Evolutionary conservation across 148 eudicot genomes (phyloP), one percentile per base, ranked within the genome.

Genomic region (Diospyros kaki): DNA sequence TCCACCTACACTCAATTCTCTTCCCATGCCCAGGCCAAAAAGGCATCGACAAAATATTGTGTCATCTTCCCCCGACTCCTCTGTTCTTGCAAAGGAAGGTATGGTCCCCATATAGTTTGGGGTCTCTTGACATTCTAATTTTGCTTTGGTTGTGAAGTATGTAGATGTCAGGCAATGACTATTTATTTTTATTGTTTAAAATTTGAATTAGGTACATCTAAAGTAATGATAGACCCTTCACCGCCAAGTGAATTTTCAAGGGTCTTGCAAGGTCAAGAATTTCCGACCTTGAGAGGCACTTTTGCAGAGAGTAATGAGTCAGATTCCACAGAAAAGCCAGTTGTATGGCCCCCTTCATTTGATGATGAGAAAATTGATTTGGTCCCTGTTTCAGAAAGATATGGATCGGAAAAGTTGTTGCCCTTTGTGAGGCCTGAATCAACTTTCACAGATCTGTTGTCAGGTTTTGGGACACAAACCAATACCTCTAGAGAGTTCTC

Each of bases 251-350:
- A 86, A 72, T 80, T 85, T 53, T 75, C 89, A 58, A 87, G 93
- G 88, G 87, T 88, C 84, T 85, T 87, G 89, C 93, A 91, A 86
- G 90, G 89, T 88, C 93, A 89, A 90, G 97, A 92, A 80, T 78
- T 75, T 64, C 71, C 85, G 55, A 78, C 83, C 87, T 78, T 88
- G 83, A 83, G 87, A 81, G 83, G 85, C 64, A 77, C 81, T 79
- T 82, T 88, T 79, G 87, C 81, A 15, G 94, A 88, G 80, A 88
- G 81, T 70, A 85, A 87, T 63, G 94, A 87, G 64, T 85, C 88
- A 28, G 89, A 90, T 15, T 77, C 79, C 46, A 82, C 83, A 68
- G 93, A 89, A 64, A 89, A 85, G 70, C 90, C 86, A 40, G 69
- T 69, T 9, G 64, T 63, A 10, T 84, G 97, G 88, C 74, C 79